These are phyloP conservation scores for Acanthamoeba quina DNA, from an alignment of 208 protist genomes.

Conservation along the genomic window DNA sequence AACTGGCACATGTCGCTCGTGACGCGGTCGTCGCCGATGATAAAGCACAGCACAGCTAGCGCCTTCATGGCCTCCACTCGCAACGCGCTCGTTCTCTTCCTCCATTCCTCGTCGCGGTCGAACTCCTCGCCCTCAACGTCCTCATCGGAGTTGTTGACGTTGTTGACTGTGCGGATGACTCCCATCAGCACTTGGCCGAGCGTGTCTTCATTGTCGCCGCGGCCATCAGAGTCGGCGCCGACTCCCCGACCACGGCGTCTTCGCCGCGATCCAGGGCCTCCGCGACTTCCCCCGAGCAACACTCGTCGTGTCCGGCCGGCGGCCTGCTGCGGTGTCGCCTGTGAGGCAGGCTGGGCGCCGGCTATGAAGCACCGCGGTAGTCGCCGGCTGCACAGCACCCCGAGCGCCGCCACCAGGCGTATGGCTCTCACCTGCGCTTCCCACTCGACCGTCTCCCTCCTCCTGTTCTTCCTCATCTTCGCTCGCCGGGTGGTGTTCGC, in stretches of 20 bases:
- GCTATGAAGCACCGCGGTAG: not conserved
- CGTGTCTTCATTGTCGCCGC: not conserved
- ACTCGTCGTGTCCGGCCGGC: too few relatives aligned
- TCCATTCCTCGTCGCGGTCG: not conserved
- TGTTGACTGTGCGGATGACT: not conserved
- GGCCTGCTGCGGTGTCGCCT: too few relatives aligned
- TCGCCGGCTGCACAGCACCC: not conserved
- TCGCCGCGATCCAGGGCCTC: too few relatives aligned
- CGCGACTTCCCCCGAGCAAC: too few relatives aligned
- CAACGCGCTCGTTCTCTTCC: not conserved
- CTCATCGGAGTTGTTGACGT: not conserved
- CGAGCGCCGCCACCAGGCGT: not conserved
- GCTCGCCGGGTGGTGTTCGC: too few relatives aligned
- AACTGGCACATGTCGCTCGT: not conserved
- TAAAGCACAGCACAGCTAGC: not conserved
- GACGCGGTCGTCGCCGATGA: not conserved
- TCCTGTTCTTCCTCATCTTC: not conserved
- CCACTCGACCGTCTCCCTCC: not conserved
- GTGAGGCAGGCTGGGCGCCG: not conserved
- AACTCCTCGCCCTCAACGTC: not conserved
- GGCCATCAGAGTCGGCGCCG: not conserved
- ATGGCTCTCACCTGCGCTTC: not conserved
- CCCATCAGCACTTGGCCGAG: not conserved
- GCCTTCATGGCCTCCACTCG: not conserved
- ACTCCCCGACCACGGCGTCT: not conserved